Conservation (phyloP, 2,329 filamentous ascomycete genomes). For the Colletotrichum coccodes region DNA sequence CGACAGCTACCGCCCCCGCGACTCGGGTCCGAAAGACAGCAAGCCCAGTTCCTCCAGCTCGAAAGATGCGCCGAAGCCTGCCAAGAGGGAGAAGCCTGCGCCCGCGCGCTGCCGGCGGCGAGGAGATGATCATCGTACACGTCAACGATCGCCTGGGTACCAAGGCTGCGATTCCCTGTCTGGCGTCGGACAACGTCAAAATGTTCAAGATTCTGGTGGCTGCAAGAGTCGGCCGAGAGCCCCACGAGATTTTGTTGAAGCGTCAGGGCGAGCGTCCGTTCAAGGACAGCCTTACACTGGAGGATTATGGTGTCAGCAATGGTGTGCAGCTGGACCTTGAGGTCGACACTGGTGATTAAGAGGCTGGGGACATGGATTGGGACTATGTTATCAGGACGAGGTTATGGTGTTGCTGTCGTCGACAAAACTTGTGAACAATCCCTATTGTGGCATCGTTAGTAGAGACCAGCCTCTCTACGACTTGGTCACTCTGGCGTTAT, state of each 20-base stretch:
- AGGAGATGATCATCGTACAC: constrained; percentile 93
- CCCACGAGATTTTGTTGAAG: constrained; percentile 92
- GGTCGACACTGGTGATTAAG: constrained; percentile 69
- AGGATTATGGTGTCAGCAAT: constrained; percentile 94
- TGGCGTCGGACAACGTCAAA: constrained; percentile 84
- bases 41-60: constrained; percentile 40
- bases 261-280: constrained; percentile 93
- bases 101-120: constrained; percentile 51
- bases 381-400: background rate
- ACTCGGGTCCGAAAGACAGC: constrained; percentile 37
- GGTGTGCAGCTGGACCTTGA: constrained; percentile 78
- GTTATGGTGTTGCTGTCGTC: background rate
- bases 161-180: constrained; percentile 92
- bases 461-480: background rate
- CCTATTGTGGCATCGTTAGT: background rate
- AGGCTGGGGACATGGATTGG: background rate
- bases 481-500: constrained; percentile 12
- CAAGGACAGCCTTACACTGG: constrained; percentile 87
- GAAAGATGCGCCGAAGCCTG: constrained; percentile 40
- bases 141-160: constrained; percentile 96
- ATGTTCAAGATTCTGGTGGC: constrained; percentile 94
- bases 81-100: constrained; percentile 44
- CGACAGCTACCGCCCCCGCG: constrained; percentile 35
- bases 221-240: constrained; percentile 86
- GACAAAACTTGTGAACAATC: background rate